Evolutionary conservation across 805 yeast genomes (phyloP).

Genomic region (Wickerhamomyces sydowiorum): DNA sequence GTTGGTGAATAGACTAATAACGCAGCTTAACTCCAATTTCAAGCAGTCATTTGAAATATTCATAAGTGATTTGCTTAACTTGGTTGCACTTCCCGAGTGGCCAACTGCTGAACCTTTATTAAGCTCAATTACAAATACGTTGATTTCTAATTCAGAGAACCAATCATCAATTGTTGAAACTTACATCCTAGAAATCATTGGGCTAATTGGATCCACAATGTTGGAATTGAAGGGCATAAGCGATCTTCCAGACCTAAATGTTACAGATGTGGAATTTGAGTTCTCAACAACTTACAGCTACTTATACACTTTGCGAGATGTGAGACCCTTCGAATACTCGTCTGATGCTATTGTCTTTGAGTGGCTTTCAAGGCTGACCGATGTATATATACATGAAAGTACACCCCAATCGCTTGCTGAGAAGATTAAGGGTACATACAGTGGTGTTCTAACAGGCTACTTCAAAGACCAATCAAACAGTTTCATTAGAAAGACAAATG

Average conservation of each 20-base stretch:
- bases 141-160: constrained; percentile 33
- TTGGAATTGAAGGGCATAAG: constrained; percentile 27
- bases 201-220: constrained; percentile 50
- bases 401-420: not conserved
- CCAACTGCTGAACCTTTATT: constrained; percentile 51
- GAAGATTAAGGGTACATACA: not conserved
- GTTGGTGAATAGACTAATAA: constrained; percentile 18
- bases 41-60: constrained; percentile 44
- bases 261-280: not conserved
- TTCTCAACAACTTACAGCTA: constrained; percentile 1
- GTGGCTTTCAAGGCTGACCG: not conserved
- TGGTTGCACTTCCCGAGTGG: constrained; percentile 56
- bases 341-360: not conserved
- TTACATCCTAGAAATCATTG: constrained; percentile 53
- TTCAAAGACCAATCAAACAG: constrained; percentile 4
- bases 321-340: not conserved
- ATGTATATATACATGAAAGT: not conserved
- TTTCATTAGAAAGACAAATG: not conserved
- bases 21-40: constrained; percentile 25
- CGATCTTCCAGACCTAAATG: constrained; percentile 1
- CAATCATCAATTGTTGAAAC: constrained; percentile 39
- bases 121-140: constrained; percentile 35
- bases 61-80: constrained; percentile 46
- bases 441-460: not conserved
- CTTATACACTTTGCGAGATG: not conserved